Base-by-base conservation (phyloP, 2,329 filamentous ascomycete species). In the Talaromyces sp. region DNA sequence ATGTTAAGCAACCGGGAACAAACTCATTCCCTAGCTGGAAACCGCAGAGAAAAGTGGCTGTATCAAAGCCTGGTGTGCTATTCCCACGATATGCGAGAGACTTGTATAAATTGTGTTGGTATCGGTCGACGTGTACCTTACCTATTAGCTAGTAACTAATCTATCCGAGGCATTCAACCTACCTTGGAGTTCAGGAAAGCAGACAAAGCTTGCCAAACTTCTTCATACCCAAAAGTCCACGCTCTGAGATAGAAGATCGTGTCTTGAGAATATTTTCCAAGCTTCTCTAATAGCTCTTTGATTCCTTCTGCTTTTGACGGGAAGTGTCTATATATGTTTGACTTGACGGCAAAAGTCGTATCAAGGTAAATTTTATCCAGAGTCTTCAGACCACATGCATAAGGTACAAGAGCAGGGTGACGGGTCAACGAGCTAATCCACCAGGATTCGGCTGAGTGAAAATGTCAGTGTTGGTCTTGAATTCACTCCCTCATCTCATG, bases 161-260 rank as follows among this genome's bases (percentile, higher is more conserved):
- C 15, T 49, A 49, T 8, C 3, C 11, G 33, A 35, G 10, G 6
- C 35, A 7, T 22, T 13, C 19, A 10, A 8, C 72, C 65, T 77
- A 89, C 89, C 73, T 83, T 84, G 3, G 89, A 89, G 6, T 86
- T 78, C 0, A 97, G 80, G 11, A 87, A 86, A 25, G 88, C 85
- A 0, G 92, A 89, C 0, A 98, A 78, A 0, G 92, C 90, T 66
- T 93, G 81, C 93, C 93, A 97, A 0, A 97, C 92, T 61, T 96
- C 90, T 74, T 98, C 93, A 68, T 97, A 97, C 0, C 91, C 91
- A 73, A 95, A 95, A 0, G 94, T 97, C 93, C 93, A 97, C 0
- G 92, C 87, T 64, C 93, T 87, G 54, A 98, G 84, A 74, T 96
- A 90, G 71, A 97, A 97, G 0, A 90, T 75, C 0, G 92, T 96